Percentiles rank a stretch among this genome's conserved stretches.
phyloP scores from a whole-genome alignment of 352 stramenopile species.

The Globisporangium solare region DNA sequence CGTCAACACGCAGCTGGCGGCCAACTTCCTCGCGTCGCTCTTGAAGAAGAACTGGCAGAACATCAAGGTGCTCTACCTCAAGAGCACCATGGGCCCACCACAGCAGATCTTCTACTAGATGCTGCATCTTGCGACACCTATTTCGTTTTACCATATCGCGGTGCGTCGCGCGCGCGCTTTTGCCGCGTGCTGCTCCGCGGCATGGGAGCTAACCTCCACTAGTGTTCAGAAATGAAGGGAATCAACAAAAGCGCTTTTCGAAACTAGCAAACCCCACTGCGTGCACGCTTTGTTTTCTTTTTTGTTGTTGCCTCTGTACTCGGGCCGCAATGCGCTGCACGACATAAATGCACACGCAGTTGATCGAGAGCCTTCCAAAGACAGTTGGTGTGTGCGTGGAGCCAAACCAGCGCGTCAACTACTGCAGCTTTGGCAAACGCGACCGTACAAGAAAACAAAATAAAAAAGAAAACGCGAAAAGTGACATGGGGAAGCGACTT shows the following conservation, averaged over 20 bases:
- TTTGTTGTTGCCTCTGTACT: too few species aligned
- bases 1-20: slow-evolving; percentile 97
- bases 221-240: slow-evolving; percentile 46
- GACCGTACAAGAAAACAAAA: too few species aligned
- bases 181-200: too few species aligned
- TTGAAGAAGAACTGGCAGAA: slow-evolving; percentile 99
- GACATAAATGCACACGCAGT: too few species aligned
- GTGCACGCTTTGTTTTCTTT: not conserved
- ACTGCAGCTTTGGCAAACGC: too few species aligned
- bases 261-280: slow-evolving; percentile 8
- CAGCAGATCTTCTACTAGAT: slow-evolving; percentile 99
- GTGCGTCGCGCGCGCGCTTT: too few species aligned
- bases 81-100: slow-evolving; percentile 98
- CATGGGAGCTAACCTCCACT: slow-evolving; percentile 38
- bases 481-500: too few species aligned
- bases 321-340: too few species aligned
- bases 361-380: too few species aligned
- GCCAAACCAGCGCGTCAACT: too few species aligned
- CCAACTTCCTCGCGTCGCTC: slow-evolving; percentile 99
- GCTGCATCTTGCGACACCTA: slow-evolving; percentile 12
- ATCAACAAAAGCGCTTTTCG: slow-evolving; percentile 21
- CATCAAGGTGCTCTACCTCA: slow-evolving; percentile 99
- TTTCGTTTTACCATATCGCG: slow-evolving; percentile 42
- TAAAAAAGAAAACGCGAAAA: too few species aligned
- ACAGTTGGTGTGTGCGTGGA: too few species aligned